phyloP scores from a whole-genome alignment of 2,329 filamentous ascomycete genomes.

The Biscogniauxia marginata region DNA sequence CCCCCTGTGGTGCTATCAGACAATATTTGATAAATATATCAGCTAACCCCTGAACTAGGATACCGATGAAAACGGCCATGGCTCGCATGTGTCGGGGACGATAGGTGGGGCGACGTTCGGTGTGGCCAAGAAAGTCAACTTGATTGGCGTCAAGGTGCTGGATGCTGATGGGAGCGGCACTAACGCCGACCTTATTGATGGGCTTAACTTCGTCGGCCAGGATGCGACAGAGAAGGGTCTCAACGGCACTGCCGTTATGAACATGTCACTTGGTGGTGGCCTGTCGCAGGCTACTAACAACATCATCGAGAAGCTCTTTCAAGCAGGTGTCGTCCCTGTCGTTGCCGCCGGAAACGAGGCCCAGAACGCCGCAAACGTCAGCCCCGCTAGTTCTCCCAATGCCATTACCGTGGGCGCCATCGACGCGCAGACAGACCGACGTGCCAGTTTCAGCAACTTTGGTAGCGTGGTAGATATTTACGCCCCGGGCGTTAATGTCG shows the following conservation, averaged over 20 bases:
- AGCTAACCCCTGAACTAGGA: slow-evolving; percentile 35
- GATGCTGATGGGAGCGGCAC: slow-evolving; percentile 47
- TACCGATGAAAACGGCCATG: slow-evolving; percentile 61
- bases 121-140: slow-evolving; percentile 56
- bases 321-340: slow-evolving; percentile 53
- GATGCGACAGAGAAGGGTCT: slow-evolving; percentile 43
- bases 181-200: slow-evolving; percentile 55
- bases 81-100: slow-evolving; percentile 63
- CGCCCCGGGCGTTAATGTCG: slow-evolving; percentile 54
- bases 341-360: slow-evolving; percentile 62
- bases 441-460: slow-evolving; percentile 59
- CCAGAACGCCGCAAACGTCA: slow-evolving; percentile 48
- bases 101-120: slow-evolving; percentile 60
- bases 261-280: slow-evolving; percentile 60
- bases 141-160: slow-evolving; percentile 63
- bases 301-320: slow-evolving; percentile 50
- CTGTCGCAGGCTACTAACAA: slow-evolving; percentile 50
- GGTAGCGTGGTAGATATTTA: slow-evolving; percentile 53
- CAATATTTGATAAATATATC: neutral
- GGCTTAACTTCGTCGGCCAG: slow-evolving; percentile 56
- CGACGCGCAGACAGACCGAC: slow-evolving; percentile 47
- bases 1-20: neutral
- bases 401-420: slow-evolving; percentile 62
- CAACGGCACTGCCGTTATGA: slow-evolving; percentile 57
- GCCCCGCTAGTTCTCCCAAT: slow-evolving; percentile 53